Evolutionary conservation across 192 early-diverging fungal species (phyloP).

Genomic region (Rhizophagus clarus): DNA sequence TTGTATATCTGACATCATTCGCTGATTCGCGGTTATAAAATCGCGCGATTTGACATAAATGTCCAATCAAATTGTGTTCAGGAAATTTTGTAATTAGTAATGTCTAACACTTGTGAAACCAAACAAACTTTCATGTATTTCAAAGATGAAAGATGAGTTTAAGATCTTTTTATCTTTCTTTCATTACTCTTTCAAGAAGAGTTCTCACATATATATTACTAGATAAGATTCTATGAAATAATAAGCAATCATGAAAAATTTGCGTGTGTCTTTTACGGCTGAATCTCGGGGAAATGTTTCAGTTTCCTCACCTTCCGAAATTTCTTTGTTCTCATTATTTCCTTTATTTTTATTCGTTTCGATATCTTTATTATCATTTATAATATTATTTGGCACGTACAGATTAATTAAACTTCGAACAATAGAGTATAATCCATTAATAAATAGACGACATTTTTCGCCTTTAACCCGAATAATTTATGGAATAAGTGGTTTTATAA

Average conservation of each 20-base stretch:
- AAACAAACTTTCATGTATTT: too few relatives aligned
- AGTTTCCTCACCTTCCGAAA: not conserved
- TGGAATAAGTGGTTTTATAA: not conserved
- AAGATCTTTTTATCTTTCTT: too few relatives aligned
- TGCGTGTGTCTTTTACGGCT: not conserved
- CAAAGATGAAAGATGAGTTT: too few relatives aligned
- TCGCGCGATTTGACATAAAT: too few relatives aligned
- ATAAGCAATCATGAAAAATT: not conserved
- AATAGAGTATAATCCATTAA: not conserved
- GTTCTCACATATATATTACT: too few relatives aligned
- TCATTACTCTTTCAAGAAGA: too few relatives aligned
- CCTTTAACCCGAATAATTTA: constrained; percentile 5
- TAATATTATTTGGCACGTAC: constrained; percentile 4
- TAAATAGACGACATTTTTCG: not conserved
- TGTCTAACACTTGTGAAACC: too few relatives aligned
- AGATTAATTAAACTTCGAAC: not conserved
- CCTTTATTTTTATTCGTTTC: not conserved
- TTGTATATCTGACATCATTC: too few relatives aligned
- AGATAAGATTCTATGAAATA: too few relatives aligned
- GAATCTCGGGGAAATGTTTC: not conserved
- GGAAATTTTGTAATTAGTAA: too few relatives aligned
- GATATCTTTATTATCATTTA: not conserved
- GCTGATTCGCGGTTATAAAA: too few relatives aligned
- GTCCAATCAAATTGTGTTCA: too few relatives aligned
- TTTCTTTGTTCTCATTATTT: not conserved